Evolutionary conservation across 2,329 filamentous ascomycete genomes (phyloP).

Genomic region (Paracoccidioides brasiliensis): DNA sequence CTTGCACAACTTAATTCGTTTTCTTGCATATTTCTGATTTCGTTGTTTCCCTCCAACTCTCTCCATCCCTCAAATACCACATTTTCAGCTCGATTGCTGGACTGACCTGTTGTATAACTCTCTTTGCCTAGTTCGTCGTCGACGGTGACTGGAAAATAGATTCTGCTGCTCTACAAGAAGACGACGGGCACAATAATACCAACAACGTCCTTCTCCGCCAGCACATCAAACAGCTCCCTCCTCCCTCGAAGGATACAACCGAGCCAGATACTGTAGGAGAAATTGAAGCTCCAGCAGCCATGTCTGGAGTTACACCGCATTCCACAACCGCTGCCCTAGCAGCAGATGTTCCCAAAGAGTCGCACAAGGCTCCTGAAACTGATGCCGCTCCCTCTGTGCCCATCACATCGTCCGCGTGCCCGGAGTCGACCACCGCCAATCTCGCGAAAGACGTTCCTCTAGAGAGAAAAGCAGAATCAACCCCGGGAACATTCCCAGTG

Average conservation of each 20-base stretch:
- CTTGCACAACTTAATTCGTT: not conserved
- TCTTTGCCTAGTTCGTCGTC: conserved; percentile 64
- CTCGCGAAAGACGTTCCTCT: conserved; percentile 56
- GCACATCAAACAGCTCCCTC: conserved; percentile 41
- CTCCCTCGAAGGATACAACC: conserved; percentile 3
- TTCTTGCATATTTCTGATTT: not conserved
- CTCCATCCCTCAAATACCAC: too few relatives aligned
- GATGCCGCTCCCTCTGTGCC: conserved; percentile 18
- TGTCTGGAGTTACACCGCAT: conserved; percentile 53
- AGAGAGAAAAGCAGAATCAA: conserved; percentile 30
- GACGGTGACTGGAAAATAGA: conserved; percentile 85
- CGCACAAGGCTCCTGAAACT: conserved; percentile 8
- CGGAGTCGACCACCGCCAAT: conserved; percentile 55
- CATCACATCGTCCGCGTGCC: conserved; percentile 52
- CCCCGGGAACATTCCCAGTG: conserved; percentile 59
- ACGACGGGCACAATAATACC: conserved; percentile 68
- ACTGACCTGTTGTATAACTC: conserved; percentile 1
- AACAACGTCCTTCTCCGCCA: conserved; percentile 83
- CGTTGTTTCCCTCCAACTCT: not conserved
- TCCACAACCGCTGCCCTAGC: conserved; percentile 60
- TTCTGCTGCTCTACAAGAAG: conserved; percentile 65
- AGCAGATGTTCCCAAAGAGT: conserved; percentile 47
- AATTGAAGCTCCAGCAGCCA: conserved; percentile 14
- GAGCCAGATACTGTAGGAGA: conserved; percentile 6
- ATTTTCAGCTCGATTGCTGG: not conserved